Conservation (phyloP, 306 rosid genomes). For the Geum urbanum region DNA sequence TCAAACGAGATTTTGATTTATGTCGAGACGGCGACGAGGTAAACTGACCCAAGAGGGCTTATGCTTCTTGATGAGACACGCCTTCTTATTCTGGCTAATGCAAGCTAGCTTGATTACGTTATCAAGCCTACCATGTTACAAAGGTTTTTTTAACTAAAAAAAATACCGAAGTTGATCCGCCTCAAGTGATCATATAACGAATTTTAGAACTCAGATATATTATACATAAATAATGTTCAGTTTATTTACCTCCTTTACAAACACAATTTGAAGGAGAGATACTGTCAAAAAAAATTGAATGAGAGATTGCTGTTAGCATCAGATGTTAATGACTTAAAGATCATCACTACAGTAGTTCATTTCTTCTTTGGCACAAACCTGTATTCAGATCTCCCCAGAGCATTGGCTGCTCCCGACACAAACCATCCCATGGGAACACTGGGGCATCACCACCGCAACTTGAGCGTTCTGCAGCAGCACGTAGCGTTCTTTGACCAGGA, state of each 20-base stretch:
- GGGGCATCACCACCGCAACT: constrained; percentile 44
- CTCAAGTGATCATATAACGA: too few species aligned
- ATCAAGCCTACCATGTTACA: too few species aligned
- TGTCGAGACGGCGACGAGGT: constrained; percentile 84
- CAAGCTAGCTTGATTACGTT: too few species aligned
- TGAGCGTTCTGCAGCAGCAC: constrained; percentile 86
- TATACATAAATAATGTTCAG: too few species aligned
- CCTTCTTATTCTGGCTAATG: constrained; percentile 51
- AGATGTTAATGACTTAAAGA: too few species aligned
- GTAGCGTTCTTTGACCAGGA: constrained; percentile 72
- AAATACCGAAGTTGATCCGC: too few species aligned
- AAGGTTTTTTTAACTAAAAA: too few species aligned
- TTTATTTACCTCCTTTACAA: too few species aligned
- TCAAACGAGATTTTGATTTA: constrained; percentile 84
- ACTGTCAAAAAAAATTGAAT: too few species aligned
- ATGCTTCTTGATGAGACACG: constrained; percentile 68
- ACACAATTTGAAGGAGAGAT: too few species aligned
- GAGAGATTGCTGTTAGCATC: too few species aligned
- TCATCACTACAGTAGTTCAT: not conserved
- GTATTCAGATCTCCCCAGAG: constrained; percentile 61
- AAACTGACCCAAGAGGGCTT: constrained; percentile 86
- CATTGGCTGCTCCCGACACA: constrained; percentile 67
- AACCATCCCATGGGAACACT: constrained; percentile 65
- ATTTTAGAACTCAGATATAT: too few species aligned
- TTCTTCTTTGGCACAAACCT: not conserved